Base-by-base conservation (phyloP, 495 filamentous ascomycete genomes). In the Saxophila tyrrhenica region DNA sequence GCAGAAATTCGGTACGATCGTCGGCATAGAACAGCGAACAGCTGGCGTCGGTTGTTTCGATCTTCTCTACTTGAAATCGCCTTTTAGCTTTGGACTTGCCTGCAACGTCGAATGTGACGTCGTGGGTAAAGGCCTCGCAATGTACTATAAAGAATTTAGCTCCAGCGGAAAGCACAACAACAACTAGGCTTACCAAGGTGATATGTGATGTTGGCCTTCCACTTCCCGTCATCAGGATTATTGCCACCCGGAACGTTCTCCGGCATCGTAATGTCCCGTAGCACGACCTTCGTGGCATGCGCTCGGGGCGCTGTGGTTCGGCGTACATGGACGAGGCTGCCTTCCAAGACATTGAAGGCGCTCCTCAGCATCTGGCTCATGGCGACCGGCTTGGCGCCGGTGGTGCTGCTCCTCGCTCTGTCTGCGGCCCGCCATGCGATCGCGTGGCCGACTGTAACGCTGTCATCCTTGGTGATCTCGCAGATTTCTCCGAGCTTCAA, bases 371-470 rank as follows among this genome's bases (percentile, higher is more conserved):
- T 73, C 50, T 81, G 79, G 22, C 83, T 84, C 50, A 79, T 78
- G 66, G 85, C 81, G 3, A 82, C 73, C 3, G 23, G 84, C 73
- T 23, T 78, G 72, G 51, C 76, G 80, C 59, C 82, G 76, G 39
- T 50, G 21, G 39, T 58, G 25, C 45, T 60, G 9, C 10, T 3
- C 32, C 48, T 54, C 46, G 85, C 74, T 56, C 78, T 81, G 55
- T 86, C 81, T 2, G 74, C 57, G 19, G 82, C 78, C 42, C 75
- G 73, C 81, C 83, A 87, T 15, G 80, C 78, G 52, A 84, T 77
- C 5, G 81, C 85, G 45, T 16, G 22, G 2, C 58, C 57, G 9
- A 43, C 25, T 39, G 22, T 17, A 21, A 25, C 47, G 29, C 49
- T 52, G 16, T 43, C 46, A 3, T 43, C 48, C 24, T 50, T 46